phyloP scores from a whole-genome alignment of 495 filamentous ascomycete species.

The Lophiotrema nucula region DNA sequence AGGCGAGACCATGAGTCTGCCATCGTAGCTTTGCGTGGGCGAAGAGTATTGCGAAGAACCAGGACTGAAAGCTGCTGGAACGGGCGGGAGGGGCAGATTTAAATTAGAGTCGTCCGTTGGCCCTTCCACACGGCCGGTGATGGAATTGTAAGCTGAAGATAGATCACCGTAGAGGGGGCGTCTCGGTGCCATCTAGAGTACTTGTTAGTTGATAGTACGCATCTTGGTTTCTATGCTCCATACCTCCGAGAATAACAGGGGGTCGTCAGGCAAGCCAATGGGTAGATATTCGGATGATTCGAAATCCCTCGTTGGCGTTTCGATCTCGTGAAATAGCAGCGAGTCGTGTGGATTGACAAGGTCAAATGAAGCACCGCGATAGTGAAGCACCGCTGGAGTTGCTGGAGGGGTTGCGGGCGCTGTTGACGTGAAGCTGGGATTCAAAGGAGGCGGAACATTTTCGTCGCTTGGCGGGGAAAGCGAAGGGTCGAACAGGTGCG shows the following conservation, averaged over 20 bases:
- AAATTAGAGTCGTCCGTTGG: background rate
- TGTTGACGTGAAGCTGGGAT: constrained; percentile 20
- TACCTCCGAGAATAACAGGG: background rate
- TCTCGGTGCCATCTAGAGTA: constrained; percentile 16
- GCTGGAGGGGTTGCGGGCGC: constrained; percentile 30
- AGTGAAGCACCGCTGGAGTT: constrained; percentile 34
- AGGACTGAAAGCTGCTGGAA: constrained; percentile 7
- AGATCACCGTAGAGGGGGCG: constrained; percentile 25
- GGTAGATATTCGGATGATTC: constrained; percentile 34
- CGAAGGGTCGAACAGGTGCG: constrained; percentile 11
- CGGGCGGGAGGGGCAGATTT: constrained; percentile 10
- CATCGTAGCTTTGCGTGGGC: constrained; percentile 1
- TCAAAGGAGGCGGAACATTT: constrained; percentile 8
- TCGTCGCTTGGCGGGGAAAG: constrained; percentile 20
- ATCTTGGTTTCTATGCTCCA: too few relatives aligned
- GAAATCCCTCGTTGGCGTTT: constrained; percentile 32
- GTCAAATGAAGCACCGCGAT: constrained; percentile 38
- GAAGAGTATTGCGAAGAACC: constrained; percentile 9
- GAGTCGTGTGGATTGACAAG: constrained; percentile 39
- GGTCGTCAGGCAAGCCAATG: constrained; percentile 16
- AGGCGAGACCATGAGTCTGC: constrained; percentile 2
- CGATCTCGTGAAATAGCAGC: constrained; percentile 31
- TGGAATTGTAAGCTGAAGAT: constrained; percentile 14
- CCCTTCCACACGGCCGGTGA: constrained; percentile 2
- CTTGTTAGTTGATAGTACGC: background rate